Evolutionary conservation across 2,329 filamentous ascomycete genomes (phyloP), one percentile per base, ranked within the genome.

Genomic region (Dryadomyces quercus-mongolicae): DNA sequence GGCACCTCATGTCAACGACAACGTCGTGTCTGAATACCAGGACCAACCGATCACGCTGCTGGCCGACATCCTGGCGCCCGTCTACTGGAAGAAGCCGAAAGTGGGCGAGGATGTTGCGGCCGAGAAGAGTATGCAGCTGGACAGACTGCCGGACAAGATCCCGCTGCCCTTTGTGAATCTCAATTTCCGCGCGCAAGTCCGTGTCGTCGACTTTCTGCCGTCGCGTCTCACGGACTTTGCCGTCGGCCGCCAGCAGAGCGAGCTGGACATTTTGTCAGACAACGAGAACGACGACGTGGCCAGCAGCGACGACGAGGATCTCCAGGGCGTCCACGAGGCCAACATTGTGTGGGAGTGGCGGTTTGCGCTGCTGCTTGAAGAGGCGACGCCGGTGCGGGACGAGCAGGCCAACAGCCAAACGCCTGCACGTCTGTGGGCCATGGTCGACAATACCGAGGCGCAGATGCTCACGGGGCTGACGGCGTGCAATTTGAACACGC

Each of bases 151-250:
- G 2, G 63, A 60, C 15, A 25, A 13, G 4, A 43, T 78, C 1
- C 59, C 60, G n/a, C 61, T 91, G 0, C 88, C 90, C 0, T 95
- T 95, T 62, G 74, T 82, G 55, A 89, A 91, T 62, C 71, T 77
- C 55, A 86, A 81, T 45, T 90, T 90, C 64, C 80, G 81, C 49
- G 73, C 81, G 21, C 74, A 77, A 38, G 83, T 88, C 40, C 84
- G 88, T n/a, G 84, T 95, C 1, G 77, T 95, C 40, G 88, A 95
- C 68, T 96, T 87, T 66, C 80, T 77, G 55, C 92, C 92, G 0
- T 68, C 74, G 2, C 74, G 74, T 1, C 70, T 96, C 1, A 77
- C 82, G 58, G 80, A 92, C 55, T 96, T 96, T 65, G 73, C 85
- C 3, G 67, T 66, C 34, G 72, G 72, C 54, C 71, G 69, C 44